Evolutionary conservation across 202 grass and related monocot species (phyloP).

Genomic region (Panicum hallii): DNA sequence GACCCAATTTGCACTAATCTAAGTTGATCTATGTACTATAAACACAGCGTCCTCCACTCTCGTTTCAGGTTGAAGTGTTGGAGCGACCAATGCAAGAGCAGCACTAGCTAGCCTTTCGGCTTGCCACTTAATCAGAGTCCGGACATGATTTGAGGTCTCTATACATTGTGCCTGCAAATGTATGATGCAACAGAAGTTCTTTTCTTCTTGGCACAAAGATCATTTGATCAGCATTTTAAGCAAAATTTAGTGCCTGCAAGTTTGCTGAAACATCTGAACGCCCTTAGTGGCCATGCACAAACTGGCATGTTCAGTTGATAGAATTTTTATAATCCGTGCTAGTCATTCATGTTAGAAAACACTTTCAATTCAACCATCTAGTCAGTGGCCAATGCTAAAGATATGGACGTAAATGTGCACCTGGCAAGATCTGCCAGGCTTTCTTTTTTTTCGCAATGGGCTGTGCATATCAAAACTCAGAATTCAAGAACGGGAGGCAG

Average conservation of each 20-base stretch:
- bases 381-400: constrained; percentile 15
- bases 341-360: constrained; percentile 2
- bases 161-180: not conserved
- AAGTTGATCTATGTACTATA: constrained; percentile 11
- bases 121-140: not conserved
- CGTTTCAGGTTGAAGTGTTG: constrained; percentile 1
- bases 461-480: constrained; percentile 38
- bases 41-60: constrained; percentile 9
- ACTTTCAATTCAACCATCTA: constrained; percentile 4
- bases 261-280: not conserved
- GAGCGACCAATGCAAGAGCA: not conserved
- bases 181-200: not conserved
- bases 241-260: not conserved
- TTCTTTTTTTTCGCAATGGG: constrained; percentile 26
- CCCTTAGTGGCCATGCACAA: not conserved
- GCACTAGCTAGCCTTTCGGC: not conserved
- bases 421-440: constrained; percentile 18
- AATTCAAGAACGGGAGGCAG: constrained; percentile 33
- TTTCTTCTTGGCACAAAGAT: not conserved
- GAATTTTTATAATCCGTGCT: not conserved
- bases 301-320: constrained; percentile 10
- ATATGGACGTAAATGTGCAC: constrained; percentile 17
- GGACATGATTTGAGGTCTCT: not conserved
- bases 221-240: not conserved
- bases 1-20: constrained; percentile 39